Evolutionary conservation across 2,329 filamentous ascomycete genomes (phyloP), one percentile per base, ranked within the genome.

Genomic region (Juglanconis oblonga): DNA sequence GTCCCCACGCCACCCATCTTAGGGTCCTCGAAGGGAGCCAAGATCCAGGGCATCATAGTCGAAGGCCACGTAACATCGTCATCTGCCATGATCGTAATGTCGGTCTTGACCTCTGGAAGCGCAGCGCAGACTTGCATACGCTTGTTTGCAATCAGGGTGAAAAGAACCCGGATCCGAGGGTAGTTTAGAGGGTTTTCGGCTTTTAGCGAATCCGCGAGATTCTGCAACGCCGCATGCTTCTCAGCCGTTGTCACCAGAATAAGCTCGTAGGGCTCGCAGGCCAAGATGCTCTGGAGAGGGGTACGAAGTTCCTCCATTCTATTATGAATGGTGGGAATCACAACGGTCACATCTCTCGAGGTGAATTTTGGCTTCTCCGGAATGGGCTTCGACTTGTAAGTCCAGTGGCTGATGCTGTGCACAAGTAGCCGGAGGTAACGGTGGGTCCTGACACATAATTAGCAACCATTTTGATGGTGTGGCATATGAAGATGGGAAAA

Each of bases 51-150:
- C 68, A 97, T 84, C 64, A 96, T 85, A 47, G 90, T 95, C 14
- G 82, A 80, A 3, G 93, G 93, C 90, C 94, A 97, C 67, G 90
- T 92, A 64, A 98, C 94, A 73, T 98, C 94, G 75, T 98, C 94
- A 72, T 98, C 94, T 32, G 93, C 92, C 79, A 98, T 92, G 68
- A 98, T 85, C 42, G 91, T 97, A 71, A 98, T 92, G 55, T 83
- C 78, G 0, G 94, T 97, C 66, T 80, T 82, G 60, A 97, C 92
- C 66, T 91, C 85, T 24, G 93, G 92, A 52, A 98, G 90, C 3
- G 92, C 94, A 71, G 92, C 86, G 73, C 92, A 96, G 71, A 98
- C 92, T 74, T 98, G 94, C 24, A 94, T 86, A 58, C 94, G 89
- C 80, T 98, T 98, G 79, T 98, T 98, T 67, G 94, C 92, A 71